Evolutionary conservation across 2,329 filamentous ascomycete genomes (phyloP).

Genomic region (Ophiostoma novo-ulmi): DNA sequence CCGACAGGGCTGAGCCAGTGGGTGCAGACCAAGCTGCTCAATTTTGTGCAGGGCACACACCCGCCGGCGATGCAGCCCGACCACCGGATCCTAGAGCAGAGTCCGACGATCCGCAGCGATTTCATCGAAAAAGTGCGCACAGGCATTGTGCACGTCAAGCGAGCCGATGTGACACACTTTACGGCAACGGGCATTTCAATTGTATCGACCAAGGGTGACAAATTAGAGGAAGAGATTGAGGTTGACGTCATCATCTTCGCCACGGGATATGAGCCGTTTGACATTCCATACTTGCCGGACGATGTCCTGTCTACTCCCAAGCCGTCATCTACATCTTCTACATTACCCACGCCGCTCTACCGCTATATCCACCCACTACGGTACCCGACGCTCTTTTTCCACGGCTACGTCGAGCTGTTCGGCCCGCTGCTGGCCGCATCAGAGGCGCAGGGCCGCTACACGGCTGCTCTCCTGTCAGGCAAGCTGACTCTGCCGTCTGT

Average conservation of each 20-base stretch:
- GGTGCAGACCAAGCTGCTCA: conserved; percentile 33
- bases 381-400: conserved; percentile 35
- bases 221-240: conserved; percentile 24
- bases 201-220: not conserved
- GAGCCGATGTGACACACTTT: not conserved
- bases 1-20: conserved; percentile 31
- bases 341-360: not conserved
- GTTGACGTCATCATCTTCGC: conserved; percentile 35
- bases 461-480: conserved; percentile 32
- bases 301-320: conserved; percentile 24
- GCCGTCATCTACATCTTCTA: not conserved
- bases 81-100: conserved; percentile 36
- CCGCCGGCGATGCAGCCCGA: conserved; percentile 34
- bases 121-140: conserved; percentile 34
- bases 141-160: not conserved
- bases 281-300: conserved; percentile 32
- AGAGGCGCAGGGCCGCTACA: conserved; percentile 37
- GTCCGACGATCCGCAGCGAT: conserved; percentile 34
- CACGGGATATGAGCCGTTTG: conserved; percentile 33
- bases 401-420: conserved; percentile 34
- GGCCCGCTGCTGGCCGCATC: conserved; percentile 34
- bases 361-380: conserved; percentile 27
- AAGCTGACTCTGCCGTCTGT: conserved; percentile 30
- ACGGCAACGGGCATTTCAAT: not conserved
- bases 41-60: conserved; percentile 23